Base-by-base conservation (phyloP, 2,329 filamentous ascomycete species). In the Cytospora piceae region DNA sequence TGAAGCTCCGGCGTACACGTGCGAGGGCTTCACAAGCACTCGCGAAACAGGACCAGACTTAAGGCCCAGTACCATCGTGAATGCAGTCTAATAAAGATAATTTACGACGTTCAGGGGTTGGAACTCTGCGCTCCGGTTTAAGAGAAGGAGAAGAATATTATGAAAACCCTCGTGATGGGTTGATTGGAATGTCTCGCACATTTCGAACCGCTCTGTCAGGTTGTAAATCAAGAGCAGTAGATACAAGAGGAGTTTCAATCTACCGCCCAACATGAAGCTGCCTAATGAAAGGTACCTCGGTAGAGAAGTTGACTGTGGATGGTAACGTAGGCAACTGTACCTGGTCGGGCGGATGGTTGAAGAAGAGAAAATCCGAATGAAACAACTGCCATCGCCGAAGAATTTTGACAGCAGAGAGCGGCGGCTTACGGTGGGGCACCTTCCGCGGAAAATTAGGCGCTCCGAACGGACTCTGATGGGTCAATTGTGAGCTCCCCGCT, bases 161-260 rank as follows among this genome's bases (percentile, higher is more conserved):
- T n/a, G n/a, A n/a, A 39, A 57, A 51, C 42, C 51, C 53, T 57
- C 53, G 29, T 55, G 29, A 57, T 4, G 46, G 9, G 3, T 49
- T 22, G 3, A 9, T 24, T 24, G 9, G n/a, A n/a, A 22, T 49
- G 88, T 92, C 85, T 87, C 88, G 85, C 34, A 88, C 87, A 87
- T 88, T 89, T 91, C 90, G 90, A 93, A 90, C 90, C 83, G 88
- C 90, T 88, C 88, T 87, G 86, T 92, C 90, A 92, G 82, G 82
- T 67, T 81, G 77, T 78, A 79, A 79, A 88, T 86, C 90, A 85
- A 91, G 88, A 88, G 90, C 88, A 91, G 90, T 89, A 93, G 90
- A 93, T 93, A 93, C 90, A 89, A 88, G 88, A 87, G 83, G 89
- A 78, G 69, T 67, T 73, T 86, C 77, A 71, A 79, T 91, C 87